Conservation (phyloP, 495 filamentous ascomycete species). For the Penicillium pancosmium region DNA sequence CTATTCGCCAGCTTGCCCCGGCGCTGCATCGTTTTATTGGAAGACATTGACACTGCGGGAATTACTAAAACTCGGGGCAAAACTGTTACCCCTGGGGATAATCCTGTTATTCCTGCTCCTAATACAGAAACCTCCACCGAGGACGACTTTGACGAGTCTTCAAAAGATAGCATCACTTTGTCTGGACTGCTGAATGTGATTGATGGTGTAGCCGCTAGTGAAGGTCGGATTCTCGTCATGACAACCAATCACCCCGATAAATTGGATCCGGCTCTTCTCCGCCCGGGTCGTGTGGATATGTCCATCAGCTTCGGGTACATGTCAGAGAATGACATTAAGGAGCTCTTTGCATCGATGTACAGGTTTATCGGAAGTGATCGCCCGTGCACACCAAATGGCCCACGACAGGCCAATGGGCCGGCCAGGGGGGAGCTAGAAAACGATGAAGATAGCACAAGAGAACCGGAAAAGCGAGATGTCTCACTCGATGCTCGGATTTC, state of each 20-base stretch:
- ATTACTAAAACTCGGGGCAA: conserved; percentile 48
- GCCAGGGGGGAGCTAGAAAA: neutral
- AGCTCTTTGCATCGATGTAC: conserved; percentile 68
- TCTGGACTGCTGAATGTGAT: conserved; percentile 83
- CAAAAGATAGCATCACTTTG: conserved; percentile 43
- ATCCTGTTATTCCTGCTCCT: neutral
- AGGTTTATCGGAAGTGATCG: neutral
- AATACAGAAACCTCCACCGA: conserved; percentile 36
- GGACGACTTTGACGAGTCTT: neutral
- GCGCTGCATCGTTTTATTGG: conserved; percentile 37
- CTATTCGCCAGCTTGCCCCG: conserved; percentile 58
- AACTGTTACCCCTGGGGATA: neutral
- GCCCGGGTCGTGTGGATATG: conserved; percentile 76
- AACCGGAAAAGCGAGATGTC: neutral
- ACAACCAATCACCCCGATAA: conserved; percentile 79
- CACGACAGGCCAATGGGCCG: neutral
- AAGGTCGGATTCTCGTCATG: conserved; percentile 82
- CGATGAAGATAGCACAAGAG: neutral
- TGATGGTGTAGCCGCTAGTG: conserved; percentile 80
- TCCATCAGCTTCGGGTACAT: conserved; percentile 49
- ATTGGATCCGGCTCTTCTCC: conserved; percentile 74
- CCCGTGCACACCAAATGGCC: neutral
- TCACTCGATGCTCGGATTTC: conserved; percentile 23
- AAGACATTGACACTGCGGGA: conserved; percentile 38
- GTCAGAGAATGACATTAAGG: conserved; percentile 46